Base-by-base conservation (phyloP, 495 filamentous ascomycete species). In the Neurospora terricola region DNA sequence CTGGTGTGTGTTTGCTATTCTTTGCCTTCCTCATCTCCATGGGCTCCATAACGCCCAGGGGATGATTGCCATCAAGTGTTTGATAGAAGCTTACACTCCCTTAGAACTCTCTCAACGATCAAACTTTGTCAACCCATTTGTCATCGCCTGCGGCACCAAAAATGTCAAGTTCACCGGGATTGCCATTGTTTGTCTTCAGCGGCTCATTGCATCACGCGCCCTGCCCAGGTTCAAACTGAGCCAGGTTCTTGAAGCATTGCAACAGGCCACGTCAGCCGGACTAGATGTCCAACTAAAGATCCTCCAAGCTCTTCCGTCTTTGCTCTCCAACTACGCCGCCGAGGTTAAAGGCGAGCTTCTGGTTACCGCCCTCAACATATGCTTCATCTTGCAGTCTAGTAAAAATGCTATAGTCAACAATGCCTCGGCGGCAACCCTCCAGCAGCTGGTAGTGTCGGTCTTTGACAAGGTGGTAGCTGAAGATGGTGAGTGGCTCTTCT, bases 231-330 rank as follows among this genome's bases (percentile, higher is more conserved):
- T 87, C 9, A 84, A 92, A 72, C 81, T 99, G 70, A 90, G 89
- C 77, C 94, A 96, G 76, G 92, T 97, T 37, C 85, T 99, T 14
- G 91, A 94, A 70, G 94, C 94, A 1, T 85, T 99, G 74, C 90
- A 90, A 77, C 94, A 98, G 77, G 93, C 91, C 70, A 91, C 92
- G 4, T 82, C 76, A 34, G 77, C 82, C 87, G 94, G 91, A 39
- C 87, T 96, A 69, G 96, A 99, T 80, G 91, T 98, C 3, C 96
- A 99, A 77, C 88, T 99, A 70, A 99, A 98, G 82, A 96, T 98
- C 38, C 84, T 99, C 21, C 96, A 99, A 79, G 92, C 94, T 0
- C 83, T 99, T 38, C 96, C 96, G n/a, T 91, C 94, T 2, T 78
- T 99, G 43, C 83, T 98, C 9, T 94, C 98, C 75, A 96, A 96